These are phyloP conservation scores for Rubus idaeus DNA, from an alignment of 306 rosid genomes.

Conservation along the genomic window DNA sequence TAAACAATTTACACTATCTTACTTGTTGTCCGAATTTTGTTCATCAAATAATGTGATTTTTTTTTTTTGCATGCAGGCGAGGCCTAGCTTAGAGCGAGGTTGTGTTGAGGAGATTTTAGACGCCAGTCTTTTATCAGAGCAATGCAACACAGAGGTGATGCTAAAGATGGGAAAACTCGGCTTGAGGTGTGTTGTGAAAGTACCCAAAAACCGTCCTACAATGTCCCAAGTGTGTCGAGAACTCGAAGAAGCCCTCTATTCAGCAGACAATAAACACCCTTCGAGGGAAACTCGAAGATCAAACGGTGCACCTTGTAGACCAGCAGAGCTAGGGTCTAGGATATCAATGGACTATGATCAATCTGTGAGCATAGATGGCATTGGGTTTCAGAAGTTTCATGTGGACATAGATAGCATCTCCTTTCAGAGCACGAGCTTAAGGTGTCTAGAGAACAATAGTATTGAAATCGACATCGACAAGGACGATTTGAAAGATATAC, in stretches of 20 bases:
- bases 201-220: conserved; percentile 72
- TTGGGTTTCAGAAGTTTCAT: conserved; percentile 59
- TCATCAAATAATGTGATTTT: conserved; percentile 6
- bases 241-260: conserved; percentile 53
- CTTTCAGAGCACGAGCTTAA: conserved; percentile 51
- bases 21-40: neutral
- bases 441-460: conserved; percentile 61
- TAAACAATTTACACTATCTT: conserved; percentile 27
- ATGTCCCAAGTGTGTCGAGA: conserved; percentile 69
- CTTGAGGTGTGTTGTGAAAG: conserved; percentile 56
- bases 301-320: conserved; percentile 16
- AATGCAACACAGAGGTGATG: conserved; percentile 69
- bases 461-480: conserved; percentile 44
- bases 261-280: conserved; percentile 35
- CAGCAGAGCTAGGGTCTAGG: conserved; percentile 10
- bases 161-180: conserved; percentile 72
- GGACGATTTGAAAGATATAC: conserved; percentile 25
- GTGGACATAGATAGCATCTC: conserved; percentile 63
- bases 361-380: conserved; percentile 63
- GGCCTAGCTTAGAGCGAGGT: conserved; percentile 68
- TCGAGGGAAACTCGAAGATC: conserved; percentile 23
- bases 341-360: conserved; percentile 34
- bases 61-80: conserved; percentile 48
- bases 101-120: conserved; percentile 68
- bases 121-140: conserved; percentile 57